A percentile compares a stretch with the other conserved stretches of the same genome.
Conservation (phyloP, 1,284 basidiomycete genomes). For the Erythrobasidium hasegawianum region DNA sequence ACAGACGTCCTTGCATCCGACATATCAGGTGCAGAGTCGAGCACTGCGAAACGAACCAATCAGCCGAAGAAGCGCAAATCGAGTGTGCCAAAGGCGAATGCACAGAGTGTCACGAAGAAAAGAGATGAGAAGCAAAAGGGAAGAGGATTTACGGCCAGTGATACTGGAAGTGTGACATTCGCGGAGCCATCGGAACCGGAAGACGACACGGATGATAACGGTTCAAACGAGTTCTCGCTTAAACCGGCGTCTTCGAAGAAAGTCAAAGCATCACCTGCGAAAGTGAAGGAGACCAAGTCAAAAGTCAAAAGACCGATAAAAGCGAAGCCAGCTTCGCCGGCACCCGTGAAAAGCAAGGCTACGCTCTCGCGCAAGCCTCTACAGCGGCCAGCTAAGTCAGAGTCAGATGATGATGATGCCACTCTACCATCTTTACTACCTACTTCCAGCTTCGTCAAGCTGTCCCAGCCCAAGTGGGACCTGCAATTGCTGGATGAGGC, state of each 20-base stretch:
- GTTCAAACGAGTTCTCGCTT: background rate
- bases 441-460: background rate
- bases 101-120: too few species aligned
- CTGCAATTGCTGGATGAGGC: constrained; percentile 7
- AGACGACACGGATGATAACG: too few species aligned
- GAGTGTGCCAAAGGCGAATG: too few species aligned
- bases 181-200: too few species aligned
- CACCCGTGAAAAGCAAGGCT: background rate
- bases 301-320: background rate
- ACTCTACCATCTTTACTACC: constrained; percentile 1
- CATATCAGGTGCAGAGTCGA: too few species aligned
- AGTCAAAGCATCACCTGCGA: background rate
- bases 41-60: too few species aligned
- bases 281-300: background rate
- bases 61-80: too few species aligned
- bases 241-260: background rate
- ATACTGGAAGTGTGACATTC: too few species aligned
- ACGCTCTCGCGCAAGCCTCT: background rate
- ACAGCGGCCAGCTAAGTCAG: background rate
- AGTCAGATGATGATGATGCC: constrained; percentile 6
- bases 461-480: background rate
- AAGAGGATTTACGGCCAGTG: too few species aligned
- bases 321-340: background rate
- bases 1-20: too few species aligned
- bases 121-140: too few species aligned